These are phyloP conservation scores for Chytriomyces confervae DNA, from an alignment of 192 early-diverging fungal species.

Conservation along the genomic window DNA sequence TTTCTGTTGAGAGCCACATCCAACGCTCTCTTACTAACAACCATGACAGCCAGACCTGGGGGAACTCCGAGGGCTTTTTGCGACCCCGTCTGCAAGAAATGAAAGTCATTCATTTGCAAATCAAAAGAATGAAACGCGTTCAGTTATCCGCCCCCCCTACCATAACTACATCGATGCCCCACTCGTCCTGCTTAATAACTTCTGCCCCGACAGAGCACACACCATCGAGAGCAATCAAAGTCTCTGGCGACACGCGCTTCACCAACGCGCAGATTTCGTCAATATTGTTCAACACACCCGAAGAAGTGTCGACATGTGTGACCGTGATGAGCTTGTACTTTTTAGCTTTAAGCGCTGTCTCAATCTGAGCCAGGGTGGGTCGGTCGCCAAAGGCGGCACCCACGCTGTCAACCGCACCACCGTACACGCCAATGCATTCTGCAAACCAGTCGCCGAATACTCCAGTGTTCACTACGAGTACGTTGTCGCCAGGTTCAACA, in stretches of 20 bases:
- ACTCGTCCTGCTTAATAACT: constrained; percentile 88
- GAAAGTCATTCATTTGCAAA: not conserved
- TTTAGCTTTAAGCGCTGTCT: constrained; percentile 58
- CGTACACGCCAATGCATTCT: constrained; percentile 88
- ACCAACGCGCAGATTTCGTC: constrained; percentile 77
- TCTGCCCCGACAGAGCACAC: constrained; percentile 96
- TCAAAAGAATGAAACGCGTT: not conserved
- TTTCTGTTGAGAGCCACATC: constrained; percentile 72
- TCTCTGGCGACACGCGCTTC: constrained; percentile 76
- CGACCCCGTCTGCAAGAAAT: constrained; percentile 67
- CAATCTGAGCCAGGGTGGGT: constrained; percentile 72
- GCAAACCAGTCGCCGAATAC: constrained; percentile 97
- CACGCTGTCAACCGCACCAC: constrained; percentile 80
- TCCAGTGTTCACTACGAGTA: constrained; percentile 88
- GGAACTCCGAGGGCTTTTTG: constrained; percentile 97
- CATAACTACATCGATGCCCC: constrained; percentile 88
- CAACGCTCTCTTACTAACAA: constrained; percentile 79
- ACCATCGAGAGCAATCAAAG: constrained; percentile 91
- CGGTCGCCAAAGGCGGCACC: constrained; percentile 72
- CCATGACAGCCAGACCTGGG: constrained; percentile 89
- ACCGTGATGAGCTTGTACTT: constrained; percentile 88
- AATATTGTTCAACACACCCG: constrained; percentile 88
- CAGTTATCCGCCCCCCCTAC: not conserved
- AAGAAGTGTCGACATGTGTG: constrained; percentile 96
- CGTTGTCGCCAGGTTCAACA: constrained; percentile 85